Base-by-base conservation (phyloP, 2,329 filamentous ascomycete species). In the Emericellopsis cladophorae region DNA sequence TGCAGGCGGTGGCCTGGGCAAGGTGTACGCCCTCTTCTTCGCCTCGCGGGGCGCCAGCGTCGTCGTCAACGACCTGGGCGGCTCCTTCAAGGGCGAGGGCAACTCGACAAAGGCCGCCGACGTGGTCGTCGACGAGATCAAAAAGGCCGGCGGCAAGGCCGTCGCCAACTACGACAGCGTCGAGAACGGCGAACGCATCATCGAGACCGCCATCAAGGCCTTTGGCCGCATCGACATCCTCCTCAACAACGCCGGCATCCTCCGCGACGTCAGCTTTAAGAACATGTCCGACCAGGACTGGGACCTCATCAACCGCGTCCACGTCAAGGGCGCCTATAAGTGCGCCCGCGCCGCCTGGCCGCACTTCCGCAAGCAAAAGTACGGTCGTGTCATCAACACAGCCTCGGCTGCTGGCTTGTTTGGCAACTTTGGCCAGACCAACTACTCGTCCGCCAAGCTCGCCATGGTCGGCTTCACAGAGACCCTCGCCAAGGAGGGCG, bases 341-440 rank as follows among this genome's bases (percentile, higher is more conserved):
- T 94, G 86, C 62, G 76, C 92, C 46, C 81, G 80, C 62, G 92
- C 92, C 47, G 92, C 92, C 40, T 98, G 92, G 90, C 88, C 90
- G 45, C 74, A 96, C 65, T 96, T 98, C 76, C 78, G 90, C 57
- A 96, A 96, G 70, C 92, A 98, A 68, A 96, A 95, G 77, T 98
- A 86, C 61, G 92, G 92, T 48, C 79, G 92, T 54, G 73, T 98
- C 51, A 95, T 98, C 68, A 96, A 93, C 73, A 96, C 92, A 21
- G 79, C 90, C 31, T 96, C 90, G n/a, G 88, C 88, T 43, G 89
- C 92, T 46, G 92, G 92, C 54, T 73, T 98, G 41, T 96, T 94
- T 60, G 92, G 92, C 55, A 92, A 79, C 67, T 96, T 95, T 57
- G 92, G 90, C 49, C 90, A 96, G 69, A 78, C 81, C 60, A 96